Base-by-base conservation (phyloP, 2,329 filamentous ascomycete genomes). In the Penicillium digitatum region DNA sequence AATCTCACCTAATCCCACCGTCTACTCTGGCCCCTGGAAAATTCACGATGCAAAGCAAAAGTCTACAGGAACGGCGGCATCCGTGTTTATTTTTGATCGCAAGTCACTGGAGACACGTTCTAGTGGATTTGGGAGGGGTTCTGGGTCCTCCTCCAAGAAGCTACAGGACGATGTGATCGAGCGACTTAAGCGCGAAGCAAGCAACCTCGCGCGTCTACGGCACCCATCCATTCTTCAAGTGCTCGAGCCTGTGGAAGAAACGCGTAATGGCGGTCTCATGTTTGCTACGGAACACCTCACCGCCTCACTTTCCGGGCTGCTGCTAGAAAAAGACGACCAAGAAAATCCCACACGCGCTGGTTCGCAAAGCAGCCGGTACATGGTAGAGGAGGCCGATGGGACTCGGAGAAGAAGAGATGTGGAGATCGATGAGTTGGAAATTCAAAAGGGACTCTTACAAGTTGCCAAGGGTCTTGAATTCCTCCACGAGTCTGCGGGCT, bases 11-110 rank as follows among this genome's bases (percentile, higher is more conserved):
- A 85, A 84, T 56, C 83, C 88, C 11, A 87, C 85, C n/a, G 88
- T 90, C 48, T 85, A 85, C 49, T 89, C 92, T 16, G 94, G 94
- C 18, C 90, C 92, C 55, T 99, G 94, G 94, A 95, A 91, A 78
- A 94, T 99, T 68, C 93, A 93, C 81, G 92, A 96, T 77, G 92
- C 89, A 56, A 97, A 95, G 79, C 95, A 95, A 78, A 97, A 96
- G 76, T 90, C 88, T 29, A 96, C 91, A 0, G 90, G 89, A 62
- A 95, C 94, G 72, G 74, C 87, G 8, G 94, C 87, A 52, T 96
- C 92, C 16, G 86, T 97, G 63, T 99, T 97, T 68, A 86, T 97
- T 62, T 96, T 97, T 72, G 94, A 99, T 62, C 87, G 86, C 71
- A 96, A 95, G 75, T 84, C 85, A 0, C 78, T 99, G 52, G 92